These are phyloP conservation scores for Acanthamoeba healyi DNA, from an alignment of 208 protist genomes.

Conservation along the genomic window DNA sequence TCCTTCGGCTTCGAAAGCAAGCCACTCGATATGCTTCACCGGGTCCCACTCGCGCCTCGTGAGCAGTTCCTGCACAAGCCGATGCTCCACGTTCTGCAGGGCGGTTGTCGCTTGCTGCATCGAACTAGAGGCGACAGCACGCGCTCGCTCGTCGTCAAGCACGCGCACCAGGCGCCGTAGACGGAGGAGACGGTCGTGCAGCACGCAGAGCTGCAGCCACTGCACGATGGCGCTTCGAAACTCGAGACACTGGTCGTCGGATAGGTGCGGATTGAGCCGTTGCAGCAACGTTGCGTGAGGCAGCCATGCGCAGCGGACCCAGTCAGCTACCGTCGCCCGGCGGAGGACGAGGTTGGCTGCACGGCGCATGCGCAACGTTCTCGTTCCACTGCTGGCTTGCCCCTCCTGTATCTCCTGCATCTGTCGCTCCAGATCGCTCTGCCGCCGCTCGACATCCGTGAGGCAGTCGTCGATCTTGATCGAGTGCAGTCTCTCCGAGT, in stretches of 20 bases:
- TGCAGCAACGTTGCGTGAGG: neutral
- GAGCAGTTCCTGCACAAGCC: neutral
- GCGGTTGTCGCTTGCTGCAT: too few relatives aligned
- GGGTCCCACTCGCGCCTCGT: neutral
- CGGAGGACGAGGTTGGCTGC: neutral
- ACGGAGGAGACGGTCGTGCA: neutral
- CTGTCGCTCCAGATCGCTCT: neutral
- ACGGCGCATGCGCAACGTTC: neutral
- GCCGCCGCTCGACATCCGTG: neutral
- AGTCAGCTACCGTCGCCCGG: neutral
- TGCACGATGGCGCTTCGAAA: neutral
- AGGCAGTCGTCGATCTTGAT: neutral
- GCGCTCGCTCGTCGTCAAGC: neutral
- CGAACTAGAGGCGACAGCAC: too few relatives aligned
- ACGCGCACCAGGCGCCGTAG: neutral
- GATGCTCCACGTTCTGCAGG: neutral
- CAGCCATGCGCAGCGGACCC: neutral
- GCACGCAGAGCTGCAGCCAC: neutral
- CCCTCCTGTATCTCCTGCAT: neutral
- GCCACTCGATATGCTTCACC: neutral
- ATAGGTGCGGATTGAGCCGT: constrained; percentile 2
- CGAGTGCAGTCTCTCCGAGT: neutral
- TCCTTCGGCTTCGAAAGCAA: constrained; percentile 58
- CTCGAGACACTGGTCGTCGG: neutral
- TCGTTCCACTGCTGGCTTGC: neutral